phyloP scores from a whole-genome alignment of 306 rosid species.

The Corylus avellana region DNA sequence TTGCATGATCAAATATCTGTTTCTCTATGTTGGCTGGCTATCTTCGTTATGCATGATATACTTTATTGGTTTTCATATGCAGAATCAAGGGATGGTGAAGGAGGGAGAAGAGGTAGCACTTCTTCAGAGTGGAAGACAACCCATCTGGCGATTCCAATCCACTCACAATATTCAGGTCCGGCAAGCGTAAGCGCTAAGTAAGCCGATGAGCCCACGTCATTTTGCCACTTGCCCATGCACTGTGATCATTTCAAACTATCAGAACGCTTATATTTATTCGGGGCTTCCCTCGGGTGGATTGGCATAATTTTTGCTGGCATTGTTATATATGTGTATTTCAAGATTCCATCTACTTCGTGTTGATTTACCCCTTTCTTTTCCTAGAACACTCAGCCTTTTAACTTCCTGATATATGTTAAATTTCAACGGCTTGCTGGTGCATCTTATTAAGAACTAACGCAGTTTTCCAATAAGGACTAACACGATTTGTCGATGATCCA shows the following conservation, averaged over 20 bases:
- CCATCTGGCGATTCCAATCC: slow-evolving; percentile 97
- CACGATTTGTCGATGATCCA: not conserved
- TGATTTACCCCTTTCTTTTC: not conserved
- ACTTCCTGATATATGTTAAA: slow-evolving; percentile 1
- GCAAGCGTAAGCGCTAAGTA: slow-evolving; percentile 40
- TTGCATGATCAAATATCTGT: not conserved
- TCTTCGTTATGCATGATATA: slow-evolving; percentile 6
- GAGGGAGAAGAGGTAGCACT: slow-evolving; percentile 97
- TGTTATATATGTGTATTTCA: slow-evolving; percentile 2
- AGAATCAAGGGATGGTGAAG: slow-evolving; percentile 95
- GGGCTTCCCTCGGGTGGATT: slow-evolving; percentile 15
- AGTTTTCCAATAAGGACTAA: not conserved
- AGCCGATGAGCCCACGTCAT: slow-evolving; percentile 9
- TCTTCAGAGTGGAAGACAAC: slow-evolving; percentile 96
- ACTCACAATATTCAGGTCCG: slow-evolving; percentile 97
- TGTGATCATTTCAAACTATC: slow-evolving; percentile 9
- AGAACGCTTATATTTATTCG: not conserved
- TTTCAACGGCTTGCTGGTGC: not conserved
- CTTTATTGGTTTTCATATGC: slow-evolving; percentile 24
- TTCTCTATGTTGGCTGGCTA: not conserved
- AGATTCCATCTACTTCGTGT: slow-evolving; percentile 18
- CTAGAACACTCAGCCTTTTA: not conserved
- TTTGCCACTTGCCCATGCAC: slow-evolving; percentile 5
- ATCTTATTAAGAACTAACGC: not conserved
- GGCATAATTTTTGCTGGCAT: slow-evolving; percentile 25